Conservation (phyloP, 2,329 filamentous ascomycete genomes). For the Colletotrichum echinochloae region DNA sequence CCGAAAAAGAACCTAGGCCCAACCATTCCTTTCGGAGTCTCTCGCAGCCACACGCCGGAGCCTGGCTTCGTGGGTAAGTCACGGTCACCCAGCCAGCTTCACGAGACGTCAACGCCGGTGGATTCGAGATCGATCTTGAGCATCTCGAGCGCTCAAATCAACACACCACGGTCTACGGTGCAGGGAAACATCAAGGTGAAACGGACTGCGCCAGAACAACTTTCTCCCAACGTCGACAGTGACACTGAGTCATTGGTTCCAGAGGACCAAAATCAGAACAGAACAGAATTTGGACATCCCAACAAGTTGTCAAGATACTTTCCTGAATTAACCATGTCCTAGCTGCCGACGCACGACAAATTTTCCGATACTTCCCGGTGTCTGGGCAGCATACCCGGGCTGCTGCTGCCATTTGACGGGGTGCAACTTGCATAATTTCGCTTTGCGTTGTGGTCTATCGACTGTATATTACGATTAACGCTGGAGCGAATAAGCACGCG, state of each 20-base stretch:
- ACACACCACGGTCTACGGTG: conserved; percentile 24
- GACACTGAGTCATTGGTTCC: conserved; percentile 37
- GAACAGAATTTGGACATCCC: conserved; percentile 41
- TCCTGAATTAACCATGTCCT: conserved; percentile 41
- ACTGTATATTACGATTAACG: conserved; percentile 1
- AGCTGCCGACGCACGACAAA: background rate
- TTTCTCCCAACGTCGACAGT: conserved; percentile 25
- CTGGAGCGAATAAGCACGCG: background rate
- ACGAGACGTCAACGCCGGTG: conserved; percentile 30
- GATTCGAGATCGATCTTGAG: conserved; percentile 36
- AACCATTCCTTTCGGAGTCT: conserved; percentile 39
- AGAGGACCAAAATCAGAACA: conserved; percentile 33
- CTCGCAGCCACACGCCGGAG: conserved; percentile 32
- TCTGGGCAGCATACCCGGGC: background rate
- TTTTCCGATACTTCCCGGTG: background rate
- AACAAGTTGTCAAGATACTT: conserved; percentile 42
- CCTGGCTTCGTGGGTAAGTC: conserved; percentile 22
- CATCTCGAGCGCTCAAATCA: conserved; percentile 35
- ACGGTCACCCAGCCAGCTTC: conserved; percentile 34
- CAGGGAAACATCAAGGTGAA: conserved; percentile 42
- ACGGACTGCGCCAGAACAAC: conserved; percentile 35
- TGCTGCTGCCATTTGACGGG: background rate
- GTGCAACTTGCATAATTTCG: background rate
- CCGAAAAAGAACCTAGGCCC: conserved; percentile 37
- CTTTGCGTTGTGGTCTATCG: background rate